Percentiles rank a stretch among this genome's conserved stretches.
Conservation (phyloP, 1,139 yeast genomes). For the Saccharomyces hybrid region DNA sequence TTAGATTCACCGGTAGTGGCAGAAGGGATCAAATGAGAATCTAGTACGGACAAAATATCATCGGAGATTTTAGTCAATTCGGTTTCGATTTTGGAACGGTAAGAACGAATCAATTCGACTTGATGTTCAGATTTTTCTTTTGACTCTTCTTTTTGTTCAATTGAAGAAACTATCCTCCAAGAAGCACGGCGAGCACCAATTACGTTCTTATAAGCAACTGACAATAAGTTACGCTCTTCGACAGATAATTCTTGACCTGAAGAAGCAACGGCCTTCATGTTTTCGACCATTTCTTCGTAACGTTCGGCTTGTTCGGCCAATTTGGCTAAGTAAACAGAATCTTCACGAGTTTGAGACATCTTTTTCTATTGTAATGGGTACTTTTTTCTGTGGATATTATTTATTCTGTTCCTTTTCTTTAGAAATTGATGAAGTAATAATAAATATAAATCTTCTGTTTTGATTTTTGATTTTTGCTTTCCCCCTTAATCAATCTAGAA, state of each 20-base stretch:
- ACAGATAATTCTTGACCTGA: slow-evolving; percentile 92
- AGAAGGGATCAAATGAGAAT: slow-evolving; percentile 82
- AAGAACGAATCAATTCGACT: slow-evolving; percentile 82
- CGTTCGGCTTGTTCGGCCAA: slow-evolving; percentile 99
- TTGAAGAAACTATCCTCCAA: slow-evolving; percentile 97
- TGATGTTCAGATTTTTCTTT: slow-evolving; percentile 71
- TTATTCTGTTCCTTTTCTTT: background rate
- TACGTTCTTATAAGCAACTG: slow-evolving; percentile 96
- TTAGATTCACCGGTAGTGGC: slow-evolving; percentile 96
- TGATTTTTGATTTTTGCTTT: background rate
- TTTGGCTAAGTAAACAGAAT: slow-evolving; percentile 95
- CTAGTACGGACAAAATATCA: slow-evolving; percentile 81
- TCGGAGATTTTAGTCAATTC: slow-evolving; percentile 92
- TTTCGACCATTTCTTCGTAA: slow-evolving; percentile 98
- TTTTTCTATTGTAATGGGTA: background rate
- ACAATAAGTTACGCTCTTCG: slow-evolving; percentile 93
- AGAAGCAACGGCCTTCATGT: slow-evolving; percentile 95
- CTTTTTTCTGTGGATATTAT: background rate
- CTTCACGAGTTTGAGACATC: slow-evolving; percentile 67
- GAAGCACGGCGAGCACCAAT: slow-evolving; percentile 99
- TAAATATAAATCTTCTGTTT: background rate
- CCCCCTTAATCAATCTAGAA: background rate
- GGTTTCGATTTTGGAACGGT: slow-evolving; percentile 87
- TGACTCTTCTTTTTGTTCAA: slow-evolving; percentile 97
- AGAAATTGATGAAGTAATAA: background rate